Evolutionary conservation across 2,329 filamentous ascomycete species (phyloP), one percentile per base, ranked within the genome.

Genomic region (Cladophialophora exuberans): DNA sequence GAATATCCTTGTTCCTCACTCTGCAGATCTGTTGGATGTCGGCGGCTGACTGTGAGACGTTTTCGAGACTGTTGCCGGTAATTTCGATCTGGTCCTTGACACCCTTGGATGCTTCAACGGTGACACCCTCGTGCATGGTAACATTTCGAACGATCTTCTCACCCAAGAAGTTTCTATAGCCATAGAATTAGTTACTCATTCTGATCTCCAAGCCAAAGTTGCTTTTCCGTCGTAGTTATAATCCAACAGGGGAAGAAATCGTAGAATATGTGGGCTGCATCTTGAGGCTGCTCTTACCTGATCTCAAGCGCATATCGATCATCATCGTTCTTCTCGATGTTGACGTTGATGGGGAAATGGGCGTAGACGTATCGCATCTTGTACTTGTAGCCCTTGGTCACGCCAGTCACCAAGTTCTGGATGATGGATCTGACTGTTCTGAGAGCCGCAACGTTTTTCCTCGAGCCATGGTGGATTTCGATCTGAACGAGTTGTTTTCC

Each of bases 301-400:
- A 99, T 97, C 87, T 99, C 94, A 74, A 99, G 89, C 80, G 96
- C 89, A 75, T 73, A 88, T 70, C 87, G 79, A 68, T 87, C 92
- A 82, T 97, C 94, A 73, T 78, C 76, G 85, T 93, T 93, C 88
- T 97, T 92, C 72, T 96, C 91, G 69, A 99, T 79, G 85, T 97
- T 97, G 83, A 99, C 93, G 86, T 99, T 99, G 90, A 99, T 99
- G 80, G 94, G 94, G 77, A 99, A 99, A 88, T 99, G 94, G 77
- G 94, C 94, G 79, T 99, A 99, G 80, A 99, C 94, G 83, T 99
- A 99, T 74, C 95, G 90, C 93, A 99, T 97, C 90, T 99, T 99
- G 89, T 99, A 99, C 84, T 95, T 95, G 90, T 88, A 99, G 69
- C 94, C 94, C 84, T 93, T 96, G 77, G 94, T 99, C 68, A 99